Percentiles rank a stretch among this genome's conserved stretches.
These are phyloP conservation scores for Plantago major DNA, from an alignment of 257 asterid genomes.

Conservation along the genomic window DNA sequence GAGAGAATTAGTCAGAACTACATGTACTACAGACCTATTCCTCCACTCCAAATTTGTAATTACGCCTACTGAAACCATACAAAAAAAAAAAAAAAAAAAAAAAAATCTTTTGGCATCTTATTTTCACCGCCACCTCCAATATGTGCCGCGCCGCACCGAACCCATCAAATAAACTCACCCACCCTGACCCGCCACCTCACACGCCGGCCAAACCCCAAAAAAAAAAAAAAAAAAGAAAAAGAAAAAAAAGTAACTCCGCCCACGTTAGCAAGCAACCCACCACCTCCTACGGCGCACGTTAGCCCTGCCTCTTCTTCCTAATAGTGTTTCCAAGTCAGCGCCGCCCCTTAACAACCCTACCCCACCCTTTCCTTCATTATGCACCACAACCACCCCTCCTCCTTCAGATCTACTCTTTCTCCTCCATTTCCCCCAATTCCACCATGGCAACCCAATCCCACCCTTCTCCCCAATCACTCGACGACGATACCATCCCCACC, in stretches of 20 bases:
- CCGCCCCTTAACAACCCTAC: slow-evolving; percentile 53
- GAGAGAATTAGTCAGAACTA: no score
- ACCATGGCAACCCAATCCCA: slow-evolving; percentile 37
- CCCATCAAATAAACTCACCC: neutral
- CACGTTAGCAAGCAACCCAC: slow-evolving; percentile 32
- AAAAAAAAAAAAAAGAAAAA: neutral
- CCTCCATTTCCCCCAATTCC: neutral
- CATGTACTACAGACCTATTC: no score
- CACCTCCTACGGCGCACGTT: slow-evolving; percentile 65
- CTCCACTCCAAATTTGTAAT: no score
- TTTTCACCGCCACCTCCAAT: neutral
- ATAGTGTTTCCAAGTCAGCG: slow-evolving; percentile 71
- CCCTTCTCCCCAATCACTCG: slow-evolving; percentile 18
- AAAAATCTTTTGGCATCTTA: no score
- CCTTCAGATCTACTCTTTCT: slow-evolving; percentile 17
- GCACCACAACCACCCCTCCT: slow-evolving; percentile 13
- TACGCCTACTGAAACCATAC: no score
- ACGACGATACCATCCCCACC: slow-evolving; percentile 37
- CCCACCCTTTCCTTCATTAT: slow-evolving; percentile 24
- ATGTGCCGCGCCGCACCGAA: neutral
- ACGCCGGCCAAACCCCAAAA: neutral
- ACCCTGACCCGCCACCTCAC: neutral
- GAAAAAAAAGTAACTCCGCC: slow-evolving; percentile 27
- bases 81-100: no score
- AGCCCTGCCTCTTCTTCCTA: slow-evolving; percentile 63